Evolutionary conservation across 2,329 filamentous ascomycete species (phyloP), one percentile per base, ranked within the genome.

Genomic region (Talaromyces sp.): DNA sequence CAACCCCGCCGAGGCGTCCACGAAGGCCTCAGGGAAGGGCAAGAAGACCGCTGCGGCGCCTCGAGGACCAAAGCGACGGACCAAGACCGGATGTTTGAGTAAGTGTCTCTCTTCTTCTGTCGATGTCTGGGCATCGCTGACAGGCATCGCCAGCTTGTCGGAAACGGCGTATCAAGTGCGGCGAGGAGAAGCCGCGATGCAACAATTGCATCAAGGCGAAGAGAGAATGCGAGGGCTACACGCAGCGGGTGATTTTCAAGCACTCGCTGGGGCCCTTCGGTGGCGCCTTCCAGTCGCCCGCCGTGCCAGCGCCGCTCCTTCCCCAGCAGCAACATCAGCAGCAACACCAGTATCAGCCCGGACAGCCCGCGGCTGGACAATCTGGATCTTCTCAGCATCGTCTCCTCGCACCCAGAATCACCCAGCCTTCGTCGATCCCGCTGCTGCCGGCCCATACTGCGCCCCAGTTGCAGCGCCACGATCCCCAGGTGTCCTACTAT

Each of bases 81-180:
- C 92, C 56, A 97, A 97, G 78, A 96, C 92, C 2, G 92, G 92
- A 14, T 97, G 92, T 72, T 77, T 96, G 62, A 97, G 89, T 92
- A 82, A 74, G 88, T 81, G 10, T 6, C 2, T 27, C 8, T 52
- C 11, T 3, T 43, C 7, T 43, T 24, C 26, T n/a, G 48, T 10
- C 24, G 24, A 51, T 11, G 41, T 1, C 21, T 9, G 9, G 10
- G 29, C 31, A 27, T 24, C 24, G 6, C 10, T 56, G 26, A 61
- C 46, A 31, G 53, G 41, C 8, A 4, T 11, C 35, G 54, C 59
- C 65, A 92, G 90, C 94, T 61, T 99, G 94, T 77, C 89, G 94
- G 64, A 93, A 90, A 76, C 88, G 94, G 57, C 89, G 94, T 64
- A 97, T 99, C 76, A 99, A 97, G 77, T 99, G 94, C 74, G 94